Evolutionary conservation across 805 yeast species (phyloP).

Genomic region (Wickerhamiella slavikovae): DNA sequence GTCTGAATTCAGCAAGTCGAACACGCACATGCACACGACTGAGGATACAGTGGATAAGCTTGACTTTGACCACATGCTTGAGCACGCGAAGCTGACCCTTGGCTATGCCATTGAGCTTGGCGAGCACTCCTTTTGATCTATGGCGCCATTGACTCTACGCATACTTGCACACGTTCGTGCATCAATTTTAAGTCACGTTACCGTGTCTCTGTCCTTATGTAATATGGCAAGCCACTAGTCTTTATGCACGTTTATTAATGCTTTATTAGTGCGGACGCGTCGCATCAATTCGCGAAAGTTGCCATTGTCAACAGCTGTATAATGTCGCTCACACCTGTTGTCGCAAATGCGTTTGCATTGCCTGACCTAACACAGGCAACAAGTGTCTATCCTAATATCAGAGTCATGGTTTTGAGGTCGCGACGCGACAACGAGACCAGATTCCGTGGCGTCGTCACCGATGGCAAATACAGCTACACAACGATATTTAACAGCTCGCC

Average conservation of each 20-base stretch:
- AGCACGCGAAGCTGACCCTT: conserved; percentile 59
- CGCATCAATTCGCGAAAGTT: too few species aligned
- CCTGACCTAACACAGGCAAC: not conserved
- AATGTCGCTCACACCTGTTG: conserved; percentile 1
- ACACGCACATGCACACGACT: conserved; percentile 55
- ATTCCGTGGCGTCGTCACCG: conserved; percentile 1
- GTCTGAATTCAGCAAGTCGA: conserved; percentile 39
- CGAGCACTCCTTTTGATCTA: not conserved
- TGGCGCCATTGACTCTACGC: too few species aligned
- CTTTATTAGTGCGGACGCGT: too few species aligned
- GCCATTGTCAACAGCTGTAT: too few species aligned
- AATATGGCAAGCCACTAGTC: too few species aligned
- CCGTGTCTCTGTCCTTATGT: too few species aligned
- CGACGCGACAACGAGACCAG: not conserved
- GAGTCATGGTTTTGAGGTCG: conserved; percentile 1
- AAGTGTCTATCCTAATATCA: not conserved
- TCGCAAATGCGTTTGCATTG: not conserved
- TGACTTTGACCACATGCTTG: conserved; percentile 55
- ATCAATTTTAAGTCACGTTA: too few species aligned
- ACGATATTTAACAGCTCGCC: not conserved
- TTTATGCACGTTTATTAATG: too few species aligned
- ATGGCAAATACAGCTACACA: conserved; percentile 1
- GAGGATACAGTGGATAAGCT: conserved; percentile 67
- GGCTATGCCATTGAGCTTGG: conserved; percentile 58
- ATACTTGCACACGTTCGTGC: too few species aligned